Conservation (phyloP, 2,329 filamentous ascomycete species). For the Ophiostoma australiae region DNA sequence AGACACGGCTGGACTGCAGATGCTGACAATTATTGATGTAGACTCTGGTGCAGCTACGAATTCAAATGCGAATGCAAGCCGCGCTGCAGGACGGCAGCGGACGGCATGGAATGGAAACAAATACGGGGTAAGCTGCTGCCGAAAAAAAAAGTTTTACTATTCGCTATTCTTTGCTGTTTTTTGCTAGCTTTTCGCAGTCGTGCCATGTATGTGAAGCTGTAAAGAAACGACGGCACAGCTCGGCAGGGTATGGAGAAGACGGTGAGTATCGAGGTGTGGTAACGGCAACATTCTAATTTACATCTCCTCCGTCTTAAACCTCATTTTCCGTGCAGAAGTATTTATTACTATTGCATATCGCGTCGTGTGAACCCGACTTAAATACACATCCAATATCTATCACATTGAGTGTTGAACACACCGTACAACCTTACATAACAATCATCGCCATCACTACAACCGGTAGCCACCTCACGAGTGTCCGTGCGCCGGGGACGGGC, state of each 20-base stretch:
- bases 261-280: background rate
- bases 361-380: background rate
- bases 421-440: background rate
- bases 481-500: slow-evolving; percentile 1
- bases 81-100: background rate
- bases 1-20: too few species aligned
- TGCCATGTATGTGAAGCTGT: slow-evolving; percentile 2
- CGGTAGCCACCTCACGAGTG: background rate
- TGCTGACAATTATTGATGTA: background rate
- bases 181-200: background rate
- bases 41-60: background rate
- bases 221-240: background rate
- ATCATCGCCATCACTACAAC: background rate
- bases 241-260: background rate
- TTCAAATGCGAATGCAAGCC: background rate
- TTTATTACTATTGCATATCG: background rate
- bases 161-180: background rate
- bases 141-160: background rate
- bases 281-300: background rate
- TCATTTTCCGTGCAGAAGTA: background rate
- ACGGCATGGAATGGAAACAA: slow-evolving; percentile 2
- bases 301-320: background rate
- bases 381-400: background rate
- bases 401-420: background rate
- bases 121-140: background rate